Base-by-base conservation (phyloP, 164 flowering plant species). In the Umbilicus rupestris region DNA sequence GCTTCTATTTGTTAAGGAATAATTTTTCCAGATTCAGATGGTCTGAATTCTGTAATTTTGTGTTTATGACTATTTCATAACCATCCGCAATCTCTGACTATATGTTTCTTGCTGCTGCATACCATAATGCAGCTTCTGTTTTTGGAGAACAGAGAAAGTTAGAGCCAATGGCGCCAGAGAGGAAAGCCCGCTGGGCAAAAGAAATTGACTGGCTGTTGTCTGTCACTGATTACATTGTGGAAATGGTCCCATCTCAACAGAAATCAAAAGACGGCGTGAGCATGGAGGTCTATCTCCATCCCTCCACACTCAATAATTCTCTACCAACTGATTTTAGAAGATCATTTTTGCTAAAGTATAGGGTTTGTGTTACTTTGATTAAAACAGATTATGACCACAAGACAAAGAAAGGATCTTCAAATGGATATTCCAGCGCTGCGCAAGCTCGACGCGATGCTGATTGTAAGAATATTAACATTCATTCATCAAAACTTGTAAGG, bases 401-500 rank as follows among this genome's bases (percentile, higher is more conserved):
- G 73, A 15, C 88, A 84, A 71, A 65, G 88, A 30, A 73, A 60
- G 11, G 89, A 85, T 71, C 82, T 85, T 29, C 78, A 69, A 22
- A 80, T 84, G 78, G 81, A 83, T 77, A 81, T 85, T 67, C 89
- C 86, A 5, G 89, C 89, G 5, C 67, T 85, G 47, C 76, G 81
- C 37, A 83, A 81, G 73, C 84, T 83, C 29, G 89, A 85, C 26
- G 78, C 82, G 6, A 85, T 84, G 86, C 85, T 85, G n/a, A 69
- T 74, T 35, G 87, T 85, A 74, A 81, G 82, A 46, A 71, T 7
- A 26, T 17, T 5, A 7, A 5, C 19, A 6, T 52, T 52, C 12
- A 52, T 9, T 52, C 28, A 52, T 24, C 58, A 52, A 26, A 50
- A 22, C 55, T 5, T n/a, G 7, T 41, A 9, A 41, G 44, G 7